These are phyloP conservation scores for Tricholoma sp. DNA, from an alignment of 768 basidiomycete species.

Conservation along the genomic window DNA sequence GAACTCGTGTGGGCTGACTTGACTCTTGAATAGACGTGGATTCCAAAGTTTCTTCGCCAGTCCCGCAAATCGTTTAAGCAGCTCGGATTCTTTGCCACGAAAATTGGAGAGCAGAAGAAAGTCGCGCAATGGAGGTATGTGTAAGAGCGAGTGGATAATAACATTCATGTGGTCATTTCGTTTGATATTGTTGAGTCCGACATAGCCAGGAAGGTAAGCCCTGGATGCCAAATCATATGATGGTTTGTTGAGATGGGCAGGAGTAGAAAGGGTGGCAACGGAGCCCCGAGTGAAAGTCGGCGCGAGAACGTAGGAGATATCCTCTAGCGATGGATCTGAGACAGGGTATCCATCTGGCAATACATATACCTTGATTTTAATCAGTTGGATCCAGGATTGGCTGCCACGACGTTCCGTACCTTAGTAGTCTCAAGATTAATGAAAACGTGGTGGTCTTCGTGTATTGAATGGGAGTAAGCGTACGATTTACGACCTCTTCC, in stretches of 20 bases:
- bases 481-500: conserved; percentile 91
- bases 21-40: conserved; percentile 91
- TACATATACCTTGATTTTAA: conserved; percentile 74
- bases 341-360: conserved; percentile 96
- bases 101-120: conserved; percentile 76
- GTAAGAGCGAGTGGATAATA: conserved; percentile 88
- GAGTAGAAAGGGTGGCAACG: conserved; percentile 50
- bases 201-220: conserved; percentile 87
- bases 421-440: conserved; percentile 92
- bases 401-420: conserved; percentile 38
- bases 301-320: conserved; percentile 85
- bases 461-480: conserved; percentile 95
- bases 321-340: conserved; percentile 93
- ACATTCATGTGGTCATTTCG: conserved; percentile 97
- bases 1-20: conserved; percentile 99
- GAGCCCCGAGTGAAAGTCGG: conserved; percentile 75
- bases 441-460: conserved; percentile 98
- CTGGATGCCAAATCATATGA: conserved; percentile 82
- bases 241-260: conserved; percentile 57
- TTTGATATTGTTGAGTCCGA: conserved; percentile 98
- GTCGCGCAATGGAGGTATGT: conserved; percentile 86
- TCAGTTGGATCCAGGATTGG: conserved; percentile 6
- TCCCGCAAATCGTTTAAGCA: conserved; percentile 80
- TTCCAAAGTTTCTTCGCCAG: conserved; percentile 97
- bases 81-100: conserved; percentile 73